These are phyloP conservation scores for Stagonosporopsis tanaceti DNA, from an alignment of 2,329 filamentous ascomycete genomes.

Conservation along the genomic window DNA sequence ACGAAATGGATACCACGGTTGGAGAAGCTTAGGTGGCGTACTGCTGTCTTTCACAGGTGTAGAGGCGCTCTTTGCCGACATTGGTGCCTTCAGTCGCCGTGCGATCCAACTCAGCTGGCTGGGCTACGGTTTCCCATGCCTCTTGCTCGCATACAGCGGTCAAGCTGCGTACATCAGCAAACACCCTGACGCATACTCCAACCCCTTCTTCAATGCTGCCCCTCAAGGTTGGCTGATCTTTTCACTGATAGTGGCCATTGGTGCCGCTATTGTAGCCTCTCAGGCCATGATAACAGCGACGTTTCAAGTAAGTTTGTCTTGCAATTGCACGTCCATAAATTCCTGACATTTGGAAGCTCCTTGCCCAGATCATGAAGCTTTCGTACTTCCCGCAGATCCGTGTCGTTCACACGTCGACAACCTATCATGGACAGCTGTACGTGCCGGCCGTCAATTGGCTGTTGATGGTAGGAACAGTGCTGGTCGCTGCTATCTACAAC, in stretches of 20 bases:
- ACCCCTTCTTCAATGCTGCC: slow-evolving; percentile 77
- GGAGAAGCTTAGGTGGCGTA: slow-evolving; percentile 73
- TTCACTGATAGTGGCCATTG: slow-evolving; percentile 71
- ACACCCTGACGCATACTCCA: slow-evolving; percentile 68
- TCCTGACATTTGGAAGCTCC: slow-evolving; percentile 52
- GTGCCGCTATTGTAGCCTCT: slow-evolving; percentile 77
- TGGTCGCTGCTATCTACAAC: slow-evolving; percentile 77
- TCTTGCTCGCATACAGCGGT: slow-evolving; percentile 72
- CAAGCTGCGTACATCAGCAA: slow-evolving; percentile 76
- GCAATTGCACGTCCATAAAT: background rate
- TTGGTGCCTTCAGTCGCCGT: slow-evolving; percentile 73
- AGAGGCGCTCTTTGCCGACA: slow-evolving; percentile 80
- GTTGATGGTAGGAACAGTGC: slow-evolving; percentile 76
- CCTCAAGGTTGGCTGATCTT: slow-evolving; percentile 74
- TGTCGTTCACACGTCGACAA: slow-evolving; percentile 73
- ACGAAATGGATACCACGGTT: slow-evolving; percentile 66
- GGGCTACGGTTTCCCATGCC: slow-evolving; percentile 71
- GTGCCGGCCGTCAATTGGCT: slow-evolving; percentile 80
- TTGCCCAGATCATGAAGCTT: slow-evolving; percentile 76
- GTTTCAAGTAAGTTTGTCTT: slow-evolving; percentile 63
- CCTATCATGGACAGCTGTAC: slow-evolving; percentile 78
- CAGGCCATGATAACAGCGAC: slow-evolving; percentile 81
- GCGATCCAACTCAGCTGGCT: slow-evolving; percentile 80
- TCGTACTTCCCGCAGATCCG: slow-evolving; percentile 80
- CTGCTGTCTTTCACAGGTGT: slow-evolving; percentile 77